Evolutionary conservation across 176 grass and related monocot genomes (phyloP).

Genomic region (Urochloa ruziziensis): DNA sequence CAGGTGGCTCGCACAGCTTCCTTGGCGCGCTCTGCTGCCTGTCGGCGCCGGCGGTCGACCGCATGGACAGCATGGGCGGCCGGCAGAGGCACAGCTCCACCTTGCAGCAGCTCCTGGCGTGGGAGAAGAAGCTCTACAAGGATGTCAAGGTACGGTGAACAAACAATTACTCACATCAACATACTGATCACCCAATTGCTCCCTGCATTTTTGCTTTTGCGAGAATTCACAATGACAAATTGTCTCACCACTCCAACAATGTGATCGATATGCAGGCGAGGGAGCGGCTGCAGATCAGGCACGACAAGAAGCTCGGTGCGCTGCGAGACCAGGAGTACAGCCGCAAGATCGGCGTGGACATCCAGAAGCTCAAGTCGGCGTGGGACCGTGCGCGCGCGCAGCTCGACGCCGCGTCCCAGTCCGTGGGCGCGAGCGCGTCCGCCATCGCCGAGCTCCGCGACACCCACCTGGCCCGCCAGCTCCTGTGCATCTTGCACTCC

Average conservation of each 20-base stretch:
- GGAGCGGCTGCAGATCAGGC: constrained; percentile 55
- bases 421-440: constrained; percentile 44
- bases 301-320: constrained; percentile 60
- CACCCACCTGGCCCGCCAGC: constrained; percentile 57
- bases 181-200: neutral
- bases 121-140: constrained; percentile 88
- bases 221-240: neutral
- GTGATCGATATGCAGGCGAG: constrained; percentile 34
- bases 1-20: constrained; percentile 59
- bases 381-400: constrained; percentile 55
- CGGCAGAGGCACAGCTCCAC: constrained; percentile 55
- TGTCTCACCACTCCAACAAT: neutral
- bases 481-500: constrained; percentile 57
- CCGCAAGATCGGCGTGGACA: constrained; percentile 50
- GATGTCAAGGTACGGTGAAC: constrained; percentile 91
- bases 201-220: neutral
- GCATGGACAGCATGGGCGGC: constrained; percentile 38
- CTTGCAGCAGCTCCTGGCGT: constrained; percentile 71
- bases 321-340: constrained; percentile 53
- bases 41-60: constrained; percentile 52
- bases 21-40: constrained; percentile 58
- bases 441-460: constrained; percentile 66
- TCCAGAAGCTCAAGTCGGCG: constrained; percentile 55
- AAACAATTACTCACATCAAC: neutral
- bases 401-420: constrained; percentile 36